Conservation (phyloP, 2,329 filamentous ascomycete genomes). For the Hymenoscyphus repandus region DNA sequence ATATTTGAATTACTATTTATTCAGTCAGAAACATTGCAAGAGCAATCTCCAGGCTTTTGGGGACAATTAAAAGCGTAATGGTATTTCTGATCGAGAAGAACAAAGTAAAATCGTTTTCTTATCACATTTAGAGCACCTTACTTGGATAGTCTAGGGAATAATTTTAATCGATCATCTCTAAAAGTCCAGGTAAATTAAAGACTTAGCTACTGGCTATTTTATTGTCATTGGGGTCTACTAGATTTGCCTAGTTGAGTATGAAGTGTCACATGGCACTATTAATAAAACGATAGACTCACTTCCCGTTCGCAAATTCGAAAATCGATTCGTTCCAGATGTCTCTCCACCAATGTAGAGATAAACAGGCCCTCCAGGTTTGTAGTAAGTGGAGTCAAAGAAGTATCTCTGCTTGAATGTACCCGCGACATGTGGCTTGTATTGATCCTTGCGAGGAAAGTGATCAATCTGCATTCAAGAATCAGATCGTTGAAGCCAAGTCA, state of each 20-base stretch:
- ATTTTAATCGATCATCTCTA: too few species aligned
- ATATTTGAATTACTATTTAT: constrained; percentile 42
- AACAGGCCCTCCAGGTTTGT: constrained; percentile 47
- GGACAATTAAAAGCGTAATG: constrained; percentile 14
- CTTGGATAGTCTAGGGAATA: too few species aligned
- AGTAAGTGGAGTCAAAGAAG: constrained; percentile 48
- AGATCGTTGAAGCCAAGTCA: constrained; percentile 1
- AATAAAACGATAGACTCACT: constrained; percentile 17
- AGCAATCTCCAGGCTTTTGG: constrained; percentile 22
- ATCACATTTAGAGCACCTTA: too few species aligned
- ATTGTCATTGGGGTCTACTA: too few species aligned
- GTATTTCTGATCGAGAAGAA: too few species aligned
- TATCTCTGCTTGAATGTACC: constrained; percentile 51
- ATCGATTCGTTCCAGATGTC: constrained; percentile 33
- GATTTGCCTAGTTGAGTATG: too few species aligned
- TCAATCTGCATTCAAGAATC: constrained; percentile 34
- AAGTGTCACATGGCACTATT: too few species aligned
- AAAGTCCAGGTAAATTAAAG: too few species aligned
- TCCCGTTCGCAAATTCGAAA: constrained; percentile 37
- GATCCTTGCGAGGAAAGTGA: constrained; percentile 39
- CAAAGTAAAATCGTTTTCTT: too few species aligned
- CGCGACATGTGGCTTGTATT: constrained; percentile 38
- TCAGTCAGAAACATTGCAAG: constrained; percentile 16
- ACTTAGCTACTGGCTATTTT: too few species aligned
- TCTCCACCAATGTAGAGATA: constrained; percentile 45